phyloP scores from a whole-genome alignment of 371 early-diverging fungal species.

The Parasitella parasitica region DNA sequence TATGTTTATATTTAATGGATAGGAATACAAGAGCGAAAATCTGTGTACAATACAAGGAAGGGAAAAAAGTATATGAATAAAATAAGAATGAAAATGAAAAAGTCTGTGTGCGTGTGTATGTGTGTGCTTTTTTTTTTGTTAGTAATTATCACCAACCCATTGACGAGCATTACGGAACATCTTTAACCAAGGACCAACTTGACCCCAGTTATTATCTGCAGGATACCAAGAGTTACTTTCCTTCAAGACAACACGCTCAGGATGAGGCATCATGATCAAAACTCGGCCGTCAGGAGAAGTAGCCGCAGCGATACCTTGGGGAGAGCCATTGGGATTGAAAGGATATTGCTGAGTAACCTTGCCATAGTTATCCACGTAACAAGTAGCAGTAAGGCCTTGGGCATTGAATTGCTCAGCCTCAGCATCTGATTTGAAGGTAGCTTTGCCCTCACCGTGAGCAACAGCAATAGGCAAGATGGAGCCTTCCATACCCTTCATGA shows the following conservation, averaged over 20 bases:
- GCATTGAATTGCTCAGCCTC: conserved; percentile 46
- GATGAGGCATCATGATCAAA: conserved; percentile 96
- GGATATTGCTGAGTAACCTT: conserved; percentile 80
- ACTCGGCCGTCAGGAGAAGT: conserved; percentile 86
- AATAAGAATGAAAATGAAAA: neutral
- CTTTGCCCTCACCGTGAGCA: conserved; percentile 96
- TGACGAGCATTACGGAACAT: conserved; percentile 82
- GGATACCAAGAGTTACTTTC: conserved; percentile 90
- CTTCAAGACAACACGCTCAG: conserved; percentile 87
- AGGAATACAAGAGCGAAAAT: neutral
- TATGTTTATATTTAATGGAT: neutral
- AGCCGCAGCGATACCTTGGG: conserved; percentile 84
- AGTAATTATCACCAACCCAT: conserved; percentile 66
- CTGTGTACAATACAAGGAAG: neutral
- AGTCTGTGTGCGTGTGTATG: no score
- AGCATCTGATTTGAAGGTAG: conserved; percentile 62
- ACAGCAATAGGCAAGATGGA: conserved; percentile 90
- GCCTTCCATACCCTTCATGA: conserved; percentile 90
- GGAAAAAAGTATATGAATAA: neutral
- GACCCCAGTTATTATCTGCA: conserved; percentile 62
- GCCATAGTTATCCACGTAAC: conserved; percentile 87
- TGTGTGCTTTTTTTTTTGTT: neutral
- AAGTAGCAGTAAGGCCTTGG: conserved; percentile 58
- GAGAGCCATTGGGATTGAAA: conserved; percentile 93
- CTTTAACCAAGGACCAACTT: conserved; percentile 83